Percentiles rank a stretch among this genome's conserved stretches.
Evolutionary conservation across 768 basidiomycete genomes (phyloP).

Genomic region (Hebeloma cylindrosporum): DNA sequence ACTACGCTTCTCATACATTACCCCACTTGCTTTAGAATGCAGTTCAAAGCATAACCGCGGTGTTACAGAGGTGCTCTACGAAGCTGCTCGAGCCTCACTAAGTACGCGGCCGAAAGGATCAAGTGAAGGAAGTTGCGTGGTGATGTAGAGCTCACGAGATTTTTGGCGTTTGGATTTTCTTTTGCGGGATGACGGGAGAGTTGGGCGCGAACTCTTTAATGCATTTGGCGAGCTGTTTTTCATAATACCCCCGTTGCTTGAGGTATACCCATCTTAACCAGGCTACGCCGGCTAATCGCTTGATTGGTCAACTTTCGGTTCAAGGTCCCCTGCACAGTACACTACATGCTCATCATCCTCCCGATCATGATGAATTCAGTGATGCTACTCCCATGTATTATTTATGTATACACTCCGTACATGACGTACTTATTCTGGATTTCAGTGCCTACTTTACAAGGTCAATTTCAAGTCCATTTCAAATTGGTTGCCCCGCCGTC

Average conservation of each 20-base stretch:
- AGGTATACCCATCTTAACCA: too few relatives aligned
- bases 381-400: slow-evolving; percentile 2
- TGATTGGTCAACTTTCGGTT: too few relatives aligned
- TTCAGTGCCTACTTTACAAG: too few relatives aligned
- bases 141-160: slow-evolving; percentile 48
- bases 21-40: slow-evolving; percentile 67
- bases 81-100: slow-evolving; percentile 84
- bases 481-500: too few relatives aligned
- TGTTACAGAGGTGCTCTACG: slow-evolving; percentile 90
- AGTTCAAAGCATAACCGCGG: slow-evolving; percentile 97
- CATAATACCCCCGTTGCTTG: too few relatives aligned
- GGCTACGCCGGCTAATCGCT: too few relatives aligned
- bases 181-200: too few relatives aligned
- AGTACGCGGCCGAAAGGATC: slow-evolving; percentile 71
- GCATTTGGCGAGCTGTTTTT: too few relatives aligned
- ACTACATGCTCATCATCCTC: not conserved
- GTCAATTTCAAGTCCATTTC: too few relatives aligned
- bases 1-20: not conserved
- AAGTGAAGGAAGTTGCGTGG: slow-evolving; percentile 50
- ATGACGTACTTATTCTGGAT: too few relatives aligned
- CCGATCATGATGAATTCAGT: not conserved
- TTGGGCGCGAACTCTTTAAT: too few relatives aligned
- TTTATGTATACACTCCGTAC: slow-evolving; percentile 3
- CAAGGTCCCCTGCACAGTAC: not conserved
- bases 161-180: not conserved